Base-by-base conservation (phyloP, 169 alveolate genomes). In the Plasmodium yoelii region DNA sequence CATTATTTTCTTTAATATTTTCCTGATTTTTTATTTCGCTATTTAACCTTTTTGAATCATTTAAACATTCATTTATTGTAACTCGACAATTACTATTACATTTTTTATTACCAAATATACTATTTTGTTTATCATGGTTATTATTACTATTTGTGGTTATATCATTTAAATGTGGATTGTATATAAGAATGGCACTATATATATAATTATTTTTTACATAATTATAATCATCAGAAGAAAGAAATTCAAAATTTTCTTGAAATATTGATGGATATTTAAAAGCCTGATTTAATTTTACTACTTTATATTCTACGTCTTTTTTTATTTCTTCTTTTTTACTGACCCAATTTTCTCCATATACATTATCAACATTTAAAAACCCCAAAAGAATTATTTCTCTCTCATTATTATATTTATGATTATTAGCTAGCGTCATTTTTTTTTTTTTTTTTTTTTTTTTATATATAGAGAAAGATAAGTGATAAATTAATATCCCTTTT, bases 121-220 rank as follows among this genome's bases (percentile, higher is more conserved):
- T 22, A 24, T 34, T 46, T 53, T 59, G 19, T 10, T n/a, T 5
- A 10, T 68, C 42, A 9, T 42, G 19, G 2, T 46, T 19, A 46
- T 46, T 46, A 1, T 39, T 12, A 70, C 24, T 22, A 8, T 63
- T 75, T 13, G 19, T 68, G 7, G 42, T 34, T 34, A 5, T 34
- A 34, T 3, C 42, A 5, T 18, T 22, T 22, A 75, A 47, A 42
- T 63, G 61, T 6, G 88, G 88, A 24, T 75, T 75, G 49, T 47
- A 75, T 47, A 75, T 75, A 49, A 75, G 75, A 10, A 75, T 75
- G 5, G 88, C 88, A 55, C 88, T 75, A 44, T 75, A 75, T 24
- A 75, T 63, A 65, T 75, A 75, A 49, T 75, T 75, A 28, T 75
- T 75, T 13, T 63, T 75, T 49, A 75, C 88, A 49, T 68, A 56